Evolutionary conservation across 2,329 filamentous ascomycete species (phyloP), one percentile per base, ranked within the genome.

Genomic region (Xenosphaeropsis pyriputrescens): DNA sequence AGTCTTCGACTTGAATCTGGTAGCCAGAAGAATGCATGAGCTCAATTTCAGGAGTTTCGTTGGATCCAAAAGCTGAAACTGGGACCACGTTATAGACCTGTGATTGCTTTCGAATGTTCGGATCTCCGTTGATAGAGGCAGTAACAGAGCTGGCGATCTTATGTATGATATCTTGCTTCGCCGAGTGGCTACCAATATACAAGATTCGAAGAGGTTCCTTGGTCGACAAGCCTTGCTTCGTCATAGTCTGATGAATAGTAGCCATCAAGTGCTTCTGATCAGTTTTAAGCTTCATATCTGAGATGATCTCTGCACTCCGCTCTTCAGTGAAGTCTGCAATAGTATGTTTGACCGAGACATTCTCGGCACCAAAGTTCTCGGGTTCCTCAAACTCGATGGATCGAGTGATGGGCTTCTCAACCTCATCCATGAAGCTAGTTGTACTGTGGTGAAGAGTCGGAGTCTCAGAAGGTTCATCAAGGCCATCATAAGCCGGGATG

Each of bases 11-110:
- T 43, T 64, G 63, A 54, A 70, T 68, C 41, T 69, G 64, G 41
- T 62, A 64, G 11, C 59, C 61, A 22, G 64, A 67, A 6, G 64
- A 66, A 38, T 67, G 62, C 56, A 69, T 65, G 35, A 70, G 60
- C 48, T 69, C 64, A 15, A 69, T 63, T 40, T 70, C 65, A 2
- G 65, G 64, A 12, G 60, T 57, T 32, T 56, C 55, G 33, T 57
- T 50, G 11, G 60, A 61, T 9, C 65, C 65, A 47, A 68, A 68
- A 2, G 62, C 61, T 3, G 64, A 63, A 38, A 68, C 60, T 13
- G 65, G 65, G 33, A 70, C 61, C 32, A 70, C 64, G 50, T 67
- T 70, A 51, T 65, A 70, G 22, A 67, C 52, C 19, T 63, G 63
- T 32, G 64, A 64, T 13, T 50, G 48, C 9, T 46, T 38, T 34